Percentiles rank a stretch among this genome's conserved stretches.
phyloP scores from a whole-genome alignment of 495 filamentous ascomycete species.

The Hyphodiscus hymeniophilus region DNA sequence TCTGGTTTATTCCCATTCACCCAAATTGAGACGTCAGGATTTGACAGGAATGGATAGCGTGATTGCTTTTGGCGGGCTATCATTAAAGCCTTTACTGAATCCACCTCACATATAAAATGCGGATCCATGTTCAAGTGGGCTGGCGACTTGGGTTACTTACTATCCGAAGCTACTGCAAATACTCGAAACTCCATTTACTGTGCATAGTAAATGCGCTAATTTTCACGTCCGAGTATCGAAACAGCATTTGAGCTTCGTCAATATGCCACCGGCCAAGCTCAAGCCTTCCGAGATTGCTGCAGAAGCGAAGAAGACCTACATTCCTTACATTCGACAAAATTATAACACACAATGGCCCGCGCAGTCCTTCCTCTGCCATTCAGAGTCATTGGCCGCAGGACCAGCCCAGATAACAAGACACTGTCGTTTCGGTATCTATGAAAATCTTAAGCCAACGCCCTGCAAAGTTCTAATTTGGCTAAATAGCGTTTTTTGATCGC shows the following conservation, averaged over 20 bases:
- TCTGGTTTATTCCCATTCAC: neutral
- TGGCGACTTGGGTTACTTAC: neutral
- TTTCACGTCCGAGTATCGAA: neutral
- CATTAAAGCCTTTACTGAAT: neutral
- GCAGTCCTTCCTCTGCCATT: slow-evolving; percentile 33
- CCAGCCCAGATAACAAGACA: slow-evolving; percentile 1
- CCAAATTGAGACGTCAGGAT: neutral
- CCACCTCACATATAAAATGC: slow-evolving; percentile 14
- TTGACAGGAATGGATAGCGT: neutral
- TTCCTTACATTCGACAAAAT: slow-evolving; percentile 47
- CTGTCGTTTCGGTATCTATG: slow-evolving; percentile 11
- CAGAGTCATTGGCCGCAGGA: slow-evolving; percentile 6
- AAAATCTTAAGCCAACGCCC: neutral
- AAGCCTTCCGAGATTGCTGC: slow-evolving; percentile 64
- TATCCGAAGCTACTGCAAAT: neutral
- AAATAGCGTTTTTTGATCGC: slow-evolving; percentile 29
- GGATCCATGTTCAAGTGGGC: slow-evolving; percentile 11
- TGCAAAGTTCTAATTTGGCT: no score
- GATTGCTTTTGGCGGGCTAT: neutral
- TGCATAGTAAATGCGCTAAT: neutral
- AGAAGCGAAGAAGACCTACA: slow-evolving; percentile 57
- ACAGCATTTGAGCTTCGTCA: neutral
- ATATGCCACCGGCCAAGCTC: slow-evolving; percentile 52
- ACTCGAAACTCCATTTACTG: neutral
- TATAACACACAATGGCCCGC: slow-evolving; percentile 36